phyloP scores from a whole-genome alignment of 768 basidiomycete genomes.

The Collybia sordida region DNA sequence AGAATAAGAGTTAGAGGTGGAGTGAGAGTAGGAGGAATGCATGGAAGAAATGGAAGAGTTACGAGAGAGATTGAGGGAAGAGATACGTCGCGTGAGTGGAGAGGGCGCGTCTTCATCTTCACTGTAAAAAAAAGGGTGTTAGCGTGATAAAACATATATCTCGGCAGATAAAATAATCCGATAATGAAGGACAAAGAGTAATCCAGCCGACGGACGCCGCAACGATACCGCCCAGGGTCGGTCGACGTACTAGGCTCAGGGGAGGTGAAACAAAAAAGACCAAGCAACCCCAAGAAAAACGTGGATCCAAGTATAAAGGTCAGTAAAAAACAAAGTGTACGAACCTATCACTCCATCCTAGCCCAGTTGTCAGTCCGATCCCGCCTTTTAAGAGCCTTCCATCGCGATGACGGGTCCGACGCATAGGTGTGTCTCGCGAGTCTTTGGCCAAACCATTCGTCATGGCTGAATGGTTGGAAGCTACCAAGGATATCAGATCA shows the following conservation, averaged over 20 bases:
- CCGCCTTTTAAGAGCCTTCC: slow-evolving; percentile 57
- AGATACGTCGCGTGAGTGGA: slow-evolving; percentile 61
- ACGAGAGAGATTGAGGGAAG: slow-evolving; percentile 50
- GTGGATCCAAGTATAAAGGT: not conserved
- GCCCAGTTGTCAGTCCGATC: slow-evolving; percentile 67
- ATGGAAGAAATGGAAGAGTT: slow-evolving; percentile 47
- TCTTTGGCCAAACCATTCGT: slow-evolving; percentile 42
- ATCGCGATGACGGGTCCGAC: slow-evolving; percentile 62
- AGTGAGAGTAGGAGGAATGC: slow-evolving; percentile 16
- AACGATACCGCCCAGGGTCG: too few relatives aligned
- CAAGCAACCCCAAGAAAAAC: not conserved
- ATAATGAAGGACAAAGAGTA: not conserved
- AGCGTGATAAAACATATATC: not conserved
- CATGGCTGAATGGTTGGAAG: slow-evolving; percentile 4
- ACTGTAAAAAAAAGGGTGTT: slow-evolving; percentile 29
- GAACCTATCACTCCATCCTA: slow-evolving; percentile 76
- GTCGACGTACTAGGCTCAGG: not conserved
- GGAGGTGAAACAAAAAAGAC: not conserved
- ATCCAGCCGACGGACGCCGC: not conserved
- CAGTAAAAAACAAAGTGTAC: slow-evolving; percentile 21
- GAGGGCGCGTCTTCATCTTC: slow-evolving; percentile 77
- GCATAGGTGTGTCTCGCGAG: slow-evolving; percentile 52
- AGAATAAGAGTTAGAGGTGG: slow-evolving; percentile 19
- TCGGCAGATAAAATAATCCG: not conserved
- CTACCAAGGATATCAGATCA: not conserved